Base-by-base conservation (phyloP, 306 rosid species). In the Psophocarpus tetragonolobus region DNA sequence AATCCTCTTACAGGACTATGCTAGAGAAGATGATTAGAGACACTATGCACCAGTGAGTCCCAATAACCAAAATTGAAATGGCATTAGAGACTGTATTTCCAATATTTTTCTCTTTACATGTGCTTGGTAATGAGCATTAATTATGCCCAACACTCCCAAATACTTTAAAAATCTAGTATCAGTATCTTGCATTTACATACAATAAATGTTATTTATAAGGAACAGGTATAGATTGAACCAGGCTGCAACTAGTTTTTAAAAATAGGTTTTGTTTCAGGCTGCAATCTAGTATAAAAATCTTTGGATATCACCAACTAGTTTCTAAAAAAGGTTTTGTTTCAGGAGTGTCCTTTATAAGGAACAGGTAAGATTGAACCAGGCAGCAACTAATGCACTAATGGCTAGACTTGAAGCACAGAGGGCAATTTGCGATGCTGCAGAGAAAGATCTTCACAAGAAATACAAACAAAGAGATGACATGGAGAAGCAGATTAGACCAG, bases 1-100 rank as follows among this genome's bases (percentile, higher is more conserved):
- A 96, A 77, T 89, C 93, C 29, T 96, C 97, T 41, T 91, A 96
- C 39, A 88, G 87, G 70, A 88, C 84, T 30, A 91, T 86, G 87
- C 91, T 96, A 11, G 98, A 96, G 88, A 96, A 91, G 91, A 96
- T 96, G 99, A 91, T 96, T 68, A 86, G 96, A 81, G 99, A 96
- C 82, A 78, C 97, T 47, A 96, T 92, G 97, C 99, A 93, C 91
- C 97, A 96, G 98, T 96, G 90, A 90, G 95, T 80, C 56, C 33
- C 65, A 21, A 6, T 56, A 41, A 24, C 73, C 44, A 32, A 15
- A n/a, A 60, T 30, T 60, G 11, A 15, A 32, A 62, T n/a, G 12
- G 26, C 17, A 8, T 33, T 30, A 15, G 11, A 14, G 68, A 61
- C 26, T 61, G 41, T 14, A 30, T 30, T 32, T 30, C 2, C 7